Evolutionary conservation across 2,329 filamentous ascomycete species (phyloP).

Genomic region (Scortechinia acanthostroma): DNA sequence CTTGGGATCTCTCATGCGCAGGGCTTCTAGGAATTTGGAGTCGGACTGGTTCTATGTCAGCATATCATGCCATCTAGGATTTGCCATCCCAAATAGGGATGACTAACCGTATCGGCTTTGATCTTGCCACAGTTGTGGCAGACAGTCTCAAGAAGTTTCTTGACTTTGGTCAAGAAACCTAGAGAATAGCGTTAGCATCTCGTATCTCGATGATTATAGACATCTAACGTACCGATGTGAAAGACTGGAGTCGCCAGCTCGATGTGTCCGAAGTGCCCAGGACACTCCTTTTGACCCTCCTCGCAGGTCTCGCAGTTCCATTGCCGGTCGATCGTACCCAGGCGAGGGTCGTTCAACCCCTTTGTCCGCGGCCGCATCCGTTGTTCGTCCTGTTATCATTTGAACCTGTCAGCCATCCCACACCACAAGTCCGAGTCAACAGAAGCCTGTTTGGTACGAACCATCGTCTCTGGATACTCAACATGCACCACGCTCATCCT

Average conservation of each 20-base stretch:
- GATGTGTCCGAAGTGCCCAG: slow-evolving; percentile 97
- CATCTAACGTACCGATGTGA: slow-evolving; percentile 34
- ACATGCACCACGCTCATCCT: slow-evolving; percentile 96
- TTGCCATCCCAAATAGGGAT: slow-evolving; percentile 1
- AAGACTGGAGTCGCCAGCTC: slow-evolving; percentile 94
- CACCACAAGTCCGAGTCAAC: background rate
- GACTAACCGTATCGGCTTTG: slow-evolving; percentile 93
- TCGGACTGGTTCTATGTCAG: slow-evolving; percentile 59
- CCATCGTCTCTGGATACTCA: slow-evolving; percentile 93
- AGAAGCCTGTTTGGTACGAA: background rate
- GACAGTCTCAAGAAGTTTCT: slow-evolving; percentile 97
- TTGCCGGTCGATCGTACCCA: slow-evolving; percentile 91
- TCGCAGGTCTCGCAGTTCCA: slow-evolving; percentile 95
- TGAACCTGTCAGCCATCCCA: background rate
- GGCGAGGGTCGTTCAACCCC: slow-evolving; percentile 88
- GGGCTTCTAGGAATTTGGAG: slow-evolving; percentile 73
- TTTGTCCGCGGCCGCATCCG: slow-evolving; percentile 82
- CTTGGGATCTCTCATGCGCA: slow-evolving; percentile 84
- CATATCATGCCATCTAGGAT: background rate
- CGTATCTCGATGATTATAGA: background rate
- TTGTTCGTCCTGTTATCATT: slow-evolving; percentile 68
- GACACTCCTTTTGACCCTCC: slow-evolving; percentile 90
- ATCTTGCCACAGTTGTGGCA: slow-evolving; percentile 99
- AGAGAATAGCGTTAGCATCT: slow-evolving; percentile 14
- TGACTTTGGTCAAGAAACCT: slow-evolving; percentile 97